Conservation (phyloP, 768 basidiomycete species). For the Mycena leptocephala region DNA sequence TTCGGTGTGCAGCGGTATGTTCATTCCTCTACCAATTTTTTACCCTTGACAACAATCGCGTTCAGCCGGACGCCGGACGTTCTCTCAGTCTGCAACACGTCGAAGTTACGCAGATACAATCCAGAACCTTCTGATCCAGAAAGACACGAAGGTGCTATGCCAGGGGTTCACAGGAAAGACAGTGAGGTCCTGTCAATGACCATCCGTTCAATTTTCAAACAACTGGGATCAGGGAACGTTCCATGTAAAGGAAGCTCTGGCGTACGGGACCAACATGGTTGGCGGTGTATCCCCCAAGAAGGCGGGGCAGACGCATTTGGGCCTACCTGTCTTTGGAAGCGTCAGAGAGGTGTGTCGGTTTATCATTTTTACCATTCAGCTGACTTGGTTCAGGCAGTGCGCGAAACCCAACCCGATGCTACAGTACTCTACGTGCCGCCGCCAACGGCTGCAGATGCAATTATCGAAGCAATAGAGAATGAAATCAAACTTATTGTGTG, state of each 20-base stretch:
- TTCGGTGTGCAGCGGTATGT: slow-evolving; percentile 70
- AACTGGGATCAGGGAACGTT: slow-evolving; percentile 86
- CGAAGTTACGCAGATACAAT: slow-evolving; percentile 91
- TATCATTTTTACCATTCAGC: background rate
- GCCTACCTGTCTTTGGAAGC: slow-evolving; percentile 93
- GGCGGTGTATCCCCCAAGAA: slow-evolving; percentile 98
- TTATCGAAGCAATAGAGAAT: slow-evolving; percentile 98
- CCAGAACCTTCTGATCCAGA: slow-evolving; percentile 92
- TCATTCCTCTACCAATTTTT: background rate
- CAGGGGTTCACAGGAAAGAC: slow-evolving; percentile 98
- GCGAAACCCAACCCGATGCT: slow-evolving; percentile 91
- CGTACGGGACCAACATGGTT: slow-evolving; percentile 97
- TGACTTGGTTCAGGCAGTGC: slow-evolving; percentile 77
- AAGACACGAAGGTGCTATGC: slow-evolving; percentile 94
- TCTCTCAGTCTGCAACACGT: slow-evolving; percentile 84
- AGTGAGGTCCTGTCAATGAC: slow-evolving; percentile 59
- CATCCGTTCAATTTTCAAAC: background rate
- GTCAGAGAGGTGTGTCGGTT: slow-evolving; percentile 84
- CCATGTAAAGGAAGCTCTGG: slow-evolving; percentile 94
- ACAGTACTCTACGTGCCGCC: slow-evolving; percentile 98
- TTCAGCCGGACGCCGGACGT: slow-evolving; percentile 81
- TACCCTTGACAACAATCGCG: slow-evolving; percentile 13
- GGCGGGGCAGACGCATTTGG: slow-evolving; percentile 95
- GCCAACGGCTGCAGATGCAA: slow-evolving; percentile 95
- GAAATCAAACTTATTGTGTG: slow-evolving; percentile 98